Percentiles rank a stretch among this genome's conserved stretches.
Evolutionary conservation across 805 yeast species (phyloP).

Genomic region (Lipomyces japonicus): DNA sequence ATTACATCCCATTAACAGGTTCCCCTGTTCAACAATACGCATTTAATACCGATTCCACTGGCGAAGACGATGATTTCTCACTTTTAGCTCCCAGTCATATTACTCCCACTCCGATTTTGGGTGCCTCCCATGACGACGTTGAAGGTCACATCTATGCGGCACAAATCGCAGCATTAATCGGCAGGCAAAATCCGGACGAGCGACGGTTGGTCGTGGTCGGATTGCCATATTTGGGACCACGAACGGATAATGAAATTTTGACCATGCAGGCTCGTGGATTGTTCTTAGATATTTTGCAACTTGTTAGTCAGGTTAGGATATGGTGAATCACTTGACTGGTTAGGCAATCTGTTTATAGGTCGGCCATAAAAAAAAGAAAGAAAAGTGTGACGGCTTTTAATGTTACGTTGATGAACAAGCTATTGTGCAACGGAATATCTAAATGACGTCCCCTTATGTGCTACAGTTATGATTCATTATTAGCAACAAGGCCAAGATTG

Average conservation of each 20-base stretch:
- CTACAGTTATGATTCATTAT: too few species aligned
- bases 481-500: too few species aligned
- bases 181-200: conserved; percentile 23
- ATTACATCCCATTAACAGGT: conserved; percentile 20
- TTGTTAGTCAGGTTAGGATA: conserved; percentile 18
- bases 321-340: too few species aligned
- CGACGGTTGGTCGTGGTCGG: conserved; percentile 21
- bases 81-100: conserved; percentile 20
- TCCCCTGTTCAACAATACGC: conserved; percentile 14
- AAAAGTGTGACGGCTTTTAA: too few species aligned
- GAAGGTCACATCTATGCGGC: conserved; percentile 25
- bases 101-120: conserved; percentile 21
- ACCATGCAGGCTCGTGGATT: background rate
- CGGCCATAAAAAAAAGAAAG: too few species aligned
- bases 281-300: conserved; percentile 18
- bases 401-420: too few species aligned
- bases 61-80: conserved; percentile 11
- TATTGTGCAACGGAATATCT: too few species aligned
- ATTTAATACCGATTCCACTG: conserved; percentile 7
- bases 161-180: conserved; percentile 22
- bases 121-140: conserved; percentile 15
- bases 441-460: too few species aligned
- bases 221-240: conserved; percentile 7
- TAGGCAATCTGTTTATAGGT: too few species aligned
- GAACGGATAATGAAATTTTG: background rate